Conservation (phyloP, 1,284 basidiomycete species). For the Rhizoctonia solani region DNA sequence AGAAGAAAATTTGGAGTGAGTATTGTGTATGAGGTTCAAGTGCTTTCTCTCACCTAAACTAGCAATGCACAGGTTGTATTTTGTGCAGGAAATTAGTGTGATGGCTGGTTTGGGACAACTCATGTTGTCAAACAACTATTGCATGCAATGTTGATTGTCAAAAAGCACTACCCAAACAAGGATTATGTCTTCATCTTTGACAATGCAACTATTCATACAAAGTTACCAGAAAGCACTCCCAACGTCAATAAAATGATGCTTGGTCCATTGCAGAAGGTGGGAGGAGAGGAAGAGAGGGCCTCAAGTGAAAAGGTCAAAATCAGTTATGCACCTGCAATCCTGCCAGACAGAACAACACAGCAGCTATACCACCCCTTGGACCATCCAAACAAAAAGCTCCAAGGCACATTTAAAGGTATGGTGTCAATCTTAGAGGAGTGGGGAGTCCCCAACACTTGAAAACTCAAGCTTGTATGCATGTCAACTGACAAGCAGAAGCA, state of each 20-base stretch:
- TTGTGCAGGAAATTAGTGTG: constrained; percentile 53
- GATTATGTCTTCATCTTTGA: constrained; percentile 48
- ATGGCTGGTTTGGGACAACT: constrained; percentile 49
- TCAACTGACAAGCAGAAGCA: not conserved
- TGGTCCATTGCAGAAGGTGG: constrained; percentile 13
- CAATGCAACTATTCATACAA: constrained; percentile 49
- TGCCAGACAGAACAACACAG: constrained; percentile 41
- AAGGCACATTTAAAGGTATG: constrained; percentile 48
- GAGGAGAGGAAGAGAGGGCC: not conserved
- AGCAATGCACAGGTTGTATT: constrained; percentile 43
- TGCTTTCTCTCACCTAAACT: constrained; percentile 12
- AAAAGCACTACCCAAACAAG: constrained; percentile 43
- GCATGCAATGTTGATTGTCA: constrained; percentile 47
- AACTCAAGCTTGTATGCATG: constrained; percentile 36
- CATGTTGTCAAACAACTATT: constrained; percentile 45
- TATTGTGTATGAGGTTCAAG: not conserved
- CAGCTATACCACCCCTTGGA: constrained; percentile 45
- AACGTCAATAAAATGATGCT: constrained; percentile 46
- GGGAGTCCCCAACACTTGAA: constrained; percentile 32
- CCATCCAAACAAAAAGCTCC: constrained; percentile 42
- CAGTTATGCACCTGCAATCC: constrained; percentile 12
- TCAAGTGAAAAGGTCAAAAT: constrained; percentile 41
- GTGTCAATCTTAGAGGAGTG: constrained; percentile 44
- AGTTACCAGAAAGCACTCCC: constrained; percentile 44
- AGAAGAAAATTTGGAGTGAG: constrained; percentile 41